phyloP scores from a whole-genome alignment of 352 stramenopile species.

The Pythium sukuiense region DNA sequence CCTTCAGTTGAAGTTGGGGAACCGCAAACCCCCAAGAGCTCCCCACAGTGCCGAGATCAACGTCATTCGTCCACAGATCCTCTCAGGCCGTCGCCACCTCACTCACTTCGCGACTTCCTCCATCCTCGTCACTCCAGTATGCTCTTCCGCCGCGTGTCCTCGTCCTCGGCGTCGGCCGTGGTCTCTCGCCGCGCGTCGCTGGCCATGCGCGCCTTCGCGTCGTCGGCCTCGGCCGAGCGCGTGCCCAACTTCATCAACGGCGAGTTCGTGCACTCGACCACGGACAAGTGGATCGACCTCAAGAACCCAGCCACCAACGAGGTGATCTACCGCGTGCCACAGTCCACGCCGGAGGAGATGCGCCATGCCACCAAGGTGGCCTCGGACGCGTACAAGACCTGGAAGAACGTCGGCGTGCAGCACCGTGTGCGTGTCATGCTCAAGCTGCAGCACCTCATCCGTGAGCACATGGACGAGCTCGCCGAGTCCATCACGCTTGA shows the following conservation, averaged over 20 bases:
- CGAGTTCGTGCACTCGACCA: slow-evolving; percentile 91
- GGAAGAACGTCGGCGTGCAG: slow-evolving; percentile 93
- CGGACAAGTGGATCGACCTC: slow-evolving; percentile 91
- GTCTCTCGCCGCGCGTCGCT: slow-evolving; percentile 10
- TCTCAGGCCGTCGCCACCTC: neutral
- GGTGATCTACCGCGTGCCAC: slow-evolving; percentile 83
- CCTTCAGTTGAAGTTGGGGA: slow-evolving; percentile 20
- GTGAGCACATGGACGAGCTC: slow-evolving; percentile 93
- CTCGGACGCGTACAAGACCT: slow-evolving; percentile 89
- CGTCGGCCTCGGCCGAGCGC: slow-evolving; percentile 18
- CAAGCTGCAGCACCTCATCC: slow-evolving; percentile 95
- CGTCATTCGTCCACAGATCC: slow-evolving; percentile 8
- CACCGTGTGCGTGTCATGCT: slow-evolving; percentile 95
- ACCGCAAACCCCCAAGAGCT: slow-evolving; percentile 14
- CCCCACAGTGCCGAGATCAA: neutral
- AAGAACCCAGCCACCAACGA: slow-evolving; percentile 92
- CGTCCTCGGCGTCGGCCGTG: slow-evolving; percentile 9
- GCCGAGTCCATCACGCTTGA: slow-evolving; percentile 94
- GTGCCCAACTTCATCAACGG: slow-evolving; percentile 92
- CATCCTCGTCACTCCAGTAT: slow-evolving; percentile 7
- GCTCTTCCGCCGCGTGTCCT: slow-evolving; percentile 27
- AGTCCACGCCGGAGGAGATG: slow-evolving; percentile 89
- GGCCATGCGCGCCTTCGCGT: slow-evolving; percentile 12
- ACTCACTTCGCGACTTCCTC: neutral
- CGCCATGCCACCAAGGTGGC: slow-evolving; percentile 74